These are phyloP conservation scores for Cucumis sativus DNA, from an alignment of 306 rosid genomes.

Conservation along the genomic window Cucumber_9930_V3 NC_026661.2:17103001-17103500, in stretches of 20 bases:
- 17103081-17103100: conserved; percentile 96
- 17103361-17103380: too few relatives aligned
- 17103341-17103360: too few relatives aligned
- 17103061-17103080: conserved; percentile 53
- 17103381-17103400: too few relatives aligned
- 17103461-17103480: not conserved
- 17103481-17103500: not conserved
- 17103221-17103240: not conserved
- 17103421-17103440: too few relatives aligned
- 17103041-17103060: conserved; percentile 9
- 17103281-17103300: too few relatives aligned
- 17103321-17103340: too few relatives aligned
- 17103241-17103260: not conserved
- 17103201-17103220: not conserved
- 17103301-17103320: too few relatives aligned
- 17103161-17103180: not conserved
- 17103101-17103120: conserved; percentile 87
- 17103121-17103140: conserved; percentile 69
- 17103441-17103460: too few relatives aligned
- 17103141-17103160: conserved; percentile 28
- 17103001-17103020: not conserved
- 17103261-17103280: not conserved
- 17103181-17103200: not conserved
- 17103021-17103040: not conserved
- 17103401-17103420: too few relatives aligned